Percentiles rank a stretch among this genome's conserved stretches.
Evolutionary conservation across 2,329 filamentous ascomycete species (phyloP).

Genomic region (Aspergillus spinulosporus): DNA sequence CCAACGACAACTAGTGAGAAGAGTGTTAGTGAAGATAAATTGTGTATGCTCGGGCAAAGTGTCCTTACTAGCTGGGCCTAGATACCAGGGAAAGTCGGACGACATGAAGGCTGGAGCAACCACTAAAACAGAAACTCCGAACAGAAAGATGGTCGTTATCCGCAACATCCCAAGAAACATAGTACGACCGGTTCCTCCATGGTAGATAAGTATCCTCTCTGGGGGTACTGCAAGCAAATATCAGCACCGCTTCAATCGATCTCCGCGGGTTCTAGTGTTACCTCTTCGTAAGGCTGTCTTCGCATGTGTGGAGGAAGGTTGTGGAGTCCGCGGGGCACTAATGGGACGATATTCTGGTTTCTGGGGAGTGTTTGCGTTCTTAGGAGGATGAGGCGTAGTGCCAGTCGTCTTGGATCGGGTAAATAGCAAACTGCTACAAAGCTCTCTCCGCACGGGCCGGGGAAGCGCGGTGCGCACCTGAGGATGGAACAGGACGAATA

Average conservation of each 20-base stretch:
- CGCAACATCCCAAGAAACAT: constrained; percentile 70
- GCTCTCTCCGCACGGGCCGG: constrained; percentile 26
- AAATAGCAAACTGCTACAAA: constrained; percentile 28
- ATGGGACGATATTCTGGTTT: constrained; percentile 25
- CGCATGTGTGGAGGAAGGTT: constrained; percentile 22
- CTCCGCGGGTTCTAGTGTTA: constrained; percentile 13
- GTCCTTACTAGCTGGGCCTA: constrained; percentile 42
- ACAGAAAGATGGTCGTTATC: constrained; percentile 68
- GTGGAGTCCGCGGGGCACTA: constrained; percentile 18
- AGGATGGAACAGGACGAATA: constrained; percentile 30
- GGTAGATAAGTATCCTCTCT: constrained; percentile 66
- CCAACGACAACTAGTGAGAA: constrained; percentile 54
- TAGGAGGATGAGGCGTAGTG: constrained; percentile 25
- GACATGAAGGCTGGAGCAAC: constrained; percentile 60
- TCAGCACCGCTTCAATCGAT: constrained; percentile 5
- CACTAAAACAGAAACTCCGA: constrained; percentile 65
- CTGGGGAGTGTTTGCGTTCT: constrained; percentile 21
- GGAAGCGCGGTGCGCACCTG: constrained; percentile 33
- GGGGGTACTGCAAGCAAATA: constrained; percentile 33
- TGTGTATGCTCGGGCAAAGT: background rate
- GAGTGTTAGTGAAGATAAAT: constrained; percentile 7
- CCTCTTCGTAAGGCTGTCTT: constrained; percentile 33
- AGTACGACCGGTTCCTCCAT: constrained; percentile 67
- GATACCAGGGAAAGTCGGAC: constrained; percentile 46
- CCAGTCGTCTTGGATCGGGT: constrained; percentile 33